phyloP scores from a whole-genome alignment of 345 rosid species.

The Aegle marmelos region DNA sequence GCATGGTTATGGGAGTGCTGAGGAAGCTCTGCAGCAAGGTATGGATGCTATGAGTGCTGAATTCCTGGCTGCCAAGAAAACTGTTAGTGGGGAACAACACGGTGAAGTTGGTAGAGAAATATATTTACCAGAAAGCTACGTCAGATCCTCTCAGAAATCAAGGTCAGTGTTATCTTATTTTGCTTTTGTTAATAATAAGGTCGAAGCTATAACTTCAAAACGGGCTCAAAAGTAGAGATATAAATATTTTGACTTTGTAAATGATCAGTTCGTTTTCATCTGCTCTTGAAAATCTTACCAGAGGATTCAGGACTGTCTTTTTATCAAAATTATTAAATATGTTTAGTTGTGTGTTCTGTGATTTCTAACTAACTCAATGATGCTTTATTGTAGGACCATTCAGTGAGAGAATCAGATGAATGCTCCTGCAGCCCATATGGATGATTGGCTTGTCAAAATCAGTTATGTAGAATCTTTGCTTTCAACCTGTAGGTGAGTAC shows the following conservation, averaged over 20 bases:
- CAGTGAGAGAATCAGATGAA: neutral
- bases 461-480: slow-evolving; percentile 20
- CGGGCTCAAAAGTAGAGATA: neutral
- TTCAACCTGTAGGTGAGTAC: slow-evolving; percentile 57
- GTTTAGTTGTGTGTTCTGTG: neutral
- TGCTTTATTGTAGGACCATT: slow-evolving; percentile 25
- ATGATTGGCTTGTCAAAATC: slow-evolving; percentile 8
- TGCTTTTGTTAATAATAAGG: neutral
- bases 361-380: neutral
- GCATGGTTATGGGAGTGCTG: slow-evolving; percentile 90
- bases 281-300: neutral
- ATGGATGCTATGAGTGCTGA: slow-evolving; percentile 98
- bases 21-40: slow-evolving; percentile 83
- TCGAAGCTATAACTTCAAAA: neutral
- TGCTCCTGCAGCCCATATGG: slow-evolving; percentile 1
- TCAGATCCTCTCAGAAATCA: slow-evolving; percentile 50
- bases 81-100: slow-evolving; percentile 92
- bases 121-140: slow-evolving; percentile 68
- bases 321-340: neutral
- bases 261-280: neutral
- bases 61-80: slow-evolving; percentile 84
- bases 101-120: slow-evolving; percentile 98
- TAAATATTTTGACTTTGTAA: neutral
- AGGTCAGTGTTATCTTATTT: slow-evolving; percentile 27
- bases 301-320: neutral